Conservation (phyloP, 148 eudicot genomes). For the Rhododendron molle region DNA sequence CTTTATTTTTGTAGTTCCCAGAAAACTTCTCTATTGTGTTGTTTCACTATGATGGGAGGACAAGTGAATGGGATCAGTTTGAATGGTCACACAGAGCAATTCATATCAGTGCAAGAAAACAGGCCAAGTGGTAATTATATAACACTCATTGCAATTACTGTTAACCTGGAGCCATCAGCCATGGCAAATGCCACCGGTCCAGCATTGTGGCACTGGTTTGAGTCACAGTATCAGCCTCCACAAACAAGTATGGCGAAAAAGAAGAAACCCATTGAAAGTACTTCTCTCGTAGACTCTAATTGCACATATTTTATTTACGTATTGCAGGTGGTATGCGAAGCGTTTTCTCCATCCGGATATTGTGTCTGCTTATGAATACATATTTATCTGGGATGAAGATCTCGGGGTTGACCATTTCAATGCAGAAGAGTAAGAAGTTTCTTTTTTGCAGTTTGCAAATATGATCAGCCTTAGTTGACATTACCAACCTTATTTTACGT, state of each 20-base stretch:
- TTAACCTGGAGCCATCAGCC: neutral
- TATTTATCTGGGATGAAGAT: neutral
- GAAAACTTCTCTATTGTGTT: conserved; percentile 24
- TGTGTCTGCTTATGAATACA: neutral
- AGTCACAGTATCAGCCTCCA: neutral
- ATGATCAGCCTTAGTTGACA: neutral
- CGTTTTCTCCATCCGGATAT: conserved; percentile 8
- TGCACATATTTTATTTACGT: neutral
- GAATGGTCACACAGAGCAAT: conserved; percentile 33
- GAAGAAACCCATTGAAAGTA: neutral
- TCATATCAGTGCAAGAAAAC: conserved; percentile 25
- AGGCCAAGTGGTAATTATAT: conserved; percentile 26
- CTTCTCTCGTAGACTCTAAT: neutral
- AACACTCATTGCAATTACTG: neutral
- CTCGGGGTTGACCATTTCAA: neutral
- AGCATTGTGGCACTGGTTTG: neutral
- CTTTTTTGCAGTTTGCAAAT: neutral
- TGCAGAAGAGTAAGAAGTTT: neutral
- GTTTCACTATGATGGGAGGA: conserved; percentile 32
- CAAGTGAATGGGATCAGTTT: conserved; percentile 32
- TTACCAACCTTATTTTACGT: neutral
- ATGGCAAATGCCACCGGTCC: neutral
- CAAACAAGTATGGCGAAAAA: neutral
- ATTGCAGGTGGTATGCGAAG: conserved; percentile 28
- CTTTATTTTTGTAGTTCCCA: conserved; percentile 10